Evolutionary conservation across 352 stramenopile species (phyloP).

Genomic region (Elongisporangium anandrum): DNA sequence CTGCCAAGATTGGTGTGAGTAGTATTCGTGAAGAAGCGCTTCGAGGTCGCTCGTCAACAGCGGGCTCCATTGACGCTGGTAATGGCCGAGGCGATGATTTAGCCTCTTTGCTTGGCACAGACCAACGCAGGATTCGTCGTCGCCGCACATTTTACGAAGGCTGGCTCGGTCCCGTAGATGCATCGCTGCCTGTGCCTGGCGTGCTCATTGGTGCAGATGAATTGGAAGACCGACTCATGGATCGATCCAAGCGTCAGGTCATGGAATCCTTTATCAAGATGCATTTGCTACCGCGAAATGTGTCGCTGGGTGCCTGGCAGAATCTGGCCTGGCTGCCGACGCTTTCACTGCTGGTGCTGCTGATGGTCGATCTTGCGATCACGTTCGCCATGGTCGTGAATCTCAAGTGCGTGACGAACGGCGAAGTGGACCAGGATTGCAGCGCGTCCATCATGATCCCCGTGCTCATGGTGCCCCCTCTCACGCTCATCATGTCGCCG

Average conservation of each 20-base stretch:
- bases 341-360: slow-evolving; percentile 49
- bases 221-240: slow-evolving; percentile 51
- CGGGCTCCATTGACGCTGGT: slow-evolving; percentile 23
- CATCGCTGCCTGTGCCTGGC: slow-evolving; percentile 61
- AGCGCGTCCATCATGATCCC: slow-evolving; percentile 70
- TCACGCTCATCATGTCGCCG: slow-evolving; percentile 65
- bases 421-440: slow-evolving; percentile 63
- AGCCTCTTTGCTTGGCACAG: slow-evolving; percentile 6
- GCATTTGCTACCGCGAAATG: slow-evolving; percentile 50
- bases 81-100: slow-evolving; percentile 11
- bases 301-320: slow-evolving; percentile 25
- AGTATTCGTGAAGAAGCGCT: slow-evolving; percentile 73
- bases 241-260: slow-evolving; percentile 30
- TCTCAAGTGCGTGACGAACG: slow-evolving; percentile 72
- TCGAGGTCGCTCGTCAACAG: slow-evolving; percentile 54
- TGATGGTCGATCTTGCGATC: slow-evolving; percentile 78
- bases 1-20: slow-evolving; percentile 10
- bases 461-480: slow-evolving; percentile 59
- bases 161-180: slow-evolving; percentile 69
- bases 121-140: slow-evolving; percentile 10
- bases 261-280: slow-evolving; percentile 41
- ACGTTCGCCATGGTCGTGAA: slow-evolving; percentile 79
- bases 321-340: slow-evolving; percentile 67
- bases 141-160: slow-evolving; percentile 61
- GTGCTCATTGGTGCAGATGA: slow-evolving; percentile 69